A percentile compares a stretch with the other conserved stretches of the same genome.
Conservation (phyloP, 257 asterid species). For the Ajuga chamaepitys region DNA sequence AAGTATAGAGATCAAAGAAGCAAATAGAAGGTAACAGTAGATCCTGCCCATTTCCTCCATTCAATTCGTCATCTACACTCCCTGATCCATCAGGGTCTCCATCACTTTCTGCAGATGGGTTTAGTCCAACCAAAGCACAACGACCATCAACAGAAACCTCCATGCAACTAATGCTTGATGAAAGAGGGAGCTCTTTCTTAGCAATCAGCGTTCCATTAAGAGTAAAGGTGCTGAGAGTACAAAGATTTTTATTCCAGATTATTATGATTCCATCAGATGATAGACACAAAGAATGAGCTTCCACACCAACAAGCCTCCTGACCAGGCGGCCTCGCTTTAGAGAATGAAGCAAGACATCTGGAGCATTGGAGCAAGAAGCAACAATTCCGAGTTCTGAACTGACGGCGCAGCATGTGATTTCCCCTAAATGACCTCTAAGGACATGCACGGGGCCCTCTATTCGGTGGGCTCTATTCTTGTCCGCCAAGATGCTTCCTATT, state of each 20-base stretch:
- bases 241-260: constrained; percentile 58
- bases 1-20: constrained; percentile 71
- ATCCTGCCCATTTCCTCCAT: constrained; percentile 40
- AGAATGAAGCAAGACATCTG: constrained; percentile 83
- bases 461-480: constrained; percentile 43
- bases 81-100: constrained; percentile 24
- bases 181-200: constrained; percentile 48
- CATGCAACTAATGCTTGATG: constrained; percentile 65
- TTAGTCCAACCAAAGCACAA: constrained; percentile 74
- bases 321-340: constrained; percentile 76
- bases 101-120: constrained; percentile 53
- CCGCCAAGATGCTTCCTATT: constrained; percentile 33
- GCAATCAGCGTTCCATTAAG: constrained; percentile 72
- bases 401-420: constrained; percentile 72
- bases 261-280: constrained; percentile 79
- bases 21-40: constrained; percentile 71
- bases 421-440: constrained; percentile 85
- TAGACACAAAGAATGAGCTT: constrained; percentile 74
- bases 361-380: constrained; percentile 74
- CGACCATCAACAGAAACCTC: constrained; percentile 84
- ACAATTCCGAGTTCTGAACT: constrained; percentile 94
- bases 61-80: constrained; percentile 34
- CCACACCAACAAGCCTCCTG: constrained; percentile 66
- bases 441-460: constrained; percentile 94
- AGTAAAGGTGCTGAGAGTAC: constrained; percentile 59